A percentile compares a stretch with the other conserved stretches of the same genome.
Conservation (phyloP, 805 yeast species). For the Scheffersomyces lignosus region DNA sequence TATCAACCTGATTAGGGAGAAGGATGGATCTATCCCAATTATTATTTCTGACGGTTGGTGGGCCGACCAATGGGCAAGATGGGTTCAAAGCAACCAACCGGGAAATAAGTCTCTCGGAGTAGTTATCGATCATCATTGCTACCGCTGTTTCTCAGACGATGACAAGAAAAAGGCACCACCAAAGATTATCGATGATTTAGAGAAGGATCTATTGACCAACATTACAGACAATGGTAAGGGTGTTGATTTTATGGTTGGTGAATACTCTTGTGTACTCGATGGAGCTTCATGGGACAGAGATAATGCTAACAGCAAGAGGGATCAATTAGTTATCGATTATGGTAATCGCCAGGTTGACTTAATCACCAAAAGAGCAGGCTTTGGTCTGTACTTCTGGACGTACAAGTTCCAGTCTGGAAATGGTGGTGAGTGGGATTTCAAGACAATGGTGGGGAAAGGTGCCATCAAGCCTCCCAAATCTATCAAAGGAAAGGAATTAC, state of each 20-base stretch:
- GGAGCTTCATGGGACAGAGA: constrained; percentile 68
- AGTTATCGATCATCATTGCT: constrained; percentile 80
- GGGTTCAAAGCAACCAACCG: constrained; percentile 50
- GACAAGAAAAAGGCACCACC: constrained; percentile 69
- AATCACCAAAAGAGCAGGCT: constrained; percentile 53
- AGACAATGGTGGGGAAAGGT: constrained; percentile 69
- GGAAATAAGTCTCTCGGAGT: constrained; percentile 51
- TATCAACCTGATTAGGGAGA: constrained; percentile 53
- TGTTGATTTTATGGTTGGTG: constrained; percentile 82
- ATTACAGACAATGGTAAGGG: constrained; percentile 42
- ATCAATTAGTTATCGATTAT: constrained; percentile 54
- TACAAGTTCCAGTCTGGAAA: constrained; percentile 81
- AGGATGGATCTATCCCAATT: constrained; percentile 62
- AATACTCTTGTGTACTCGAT: constrained; percentile 85
- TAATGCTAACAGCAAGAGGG: constrained; percentile 43
- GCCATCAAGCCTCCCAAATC: constrained; percentile 31
- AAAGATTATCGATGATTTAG: constrained; percentile 59
- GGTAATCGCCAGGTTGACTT: constrained; percentile 56
- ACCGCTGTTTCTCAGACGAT: constrained; percentile 77
- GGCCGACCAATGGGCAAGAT: constrained; percentile 73
- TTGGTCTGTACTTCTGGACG: constrained; percentile 90
- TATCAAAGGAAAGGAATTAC: constrained; percentile 27
- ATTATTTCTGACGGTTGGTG: constrained; percentile 94
- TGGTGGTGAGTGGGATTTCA: constrained; percentile 97
- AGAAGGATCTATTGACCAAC: constrained; percentile 49